phyloP scores from a whole-genome alignment of 2,329 filamentous ascomycete genomes.

The Drechmeria coniospora region DNA sequence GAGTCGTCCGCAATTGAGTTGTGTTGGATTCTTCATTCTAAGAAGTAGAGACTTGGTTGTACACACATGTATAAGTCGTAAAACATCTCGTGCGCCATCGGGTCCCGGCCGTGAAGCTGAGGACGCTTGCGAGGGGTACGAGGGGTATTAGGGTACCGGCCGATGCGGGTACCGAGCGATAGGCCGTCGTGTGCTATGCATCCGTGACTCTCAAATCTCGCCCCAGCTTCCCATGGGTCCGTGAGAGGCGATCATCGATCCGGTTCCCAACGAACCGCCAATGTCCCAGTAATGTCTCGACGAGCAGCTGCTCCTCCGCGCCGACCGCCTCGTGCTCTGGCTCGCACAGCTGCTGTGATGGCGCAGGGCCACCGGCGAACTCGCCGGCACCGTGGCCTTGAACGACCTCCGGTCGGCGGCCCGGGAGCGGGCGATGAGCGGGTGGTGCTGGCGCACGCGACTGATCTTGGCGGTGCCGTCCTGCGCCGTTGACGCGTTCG shows the following conservation, averaged over 20 bases:
- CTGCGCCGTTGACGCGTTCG: slow-evolving; percentile 36
- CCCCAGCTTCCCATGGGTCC: slow-evolving; percentile 66
- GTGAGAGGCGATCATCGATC: slow-evolving; percentile 50
- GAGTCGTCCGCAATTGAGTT: too few species aligned
- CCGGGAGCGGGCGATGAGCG: slow-evolving; percentile 50
- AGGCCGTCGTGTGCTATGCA: too few species aligned
- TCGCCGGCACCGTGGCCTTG: slow-evolving; percentile 35
- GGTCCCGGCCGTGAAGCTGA: too few species aligned
- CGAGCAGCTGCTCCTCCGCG: slow-evolving; percentile 51
- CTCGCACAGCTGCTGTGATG: slow-evolving; percentile 63
- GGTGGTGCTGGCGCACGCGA: slow-evolving; percentile 77
- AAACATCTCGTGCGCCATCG: too few species aligned
- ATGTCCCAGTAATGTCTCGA: slow-evolving; percentile 88
- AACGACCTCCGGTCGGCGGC: slow-evolving; percentile 39
- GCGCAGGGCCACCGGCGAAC: slow-evolving; percentile 30
- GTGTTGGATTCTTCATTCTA: too few species aligned
- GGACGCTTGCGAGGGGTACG: too few species aligned
- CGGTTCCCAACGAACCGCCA: slow-evolving; percentile 63
- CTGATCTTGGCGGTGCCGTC: slow-evolving; percentile 64
- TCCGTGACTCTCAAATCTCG: too few species aligned
- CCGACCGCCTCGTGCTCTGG: slow-evolving; percentile 67
- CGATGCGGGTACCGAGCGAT: too few species aligned
- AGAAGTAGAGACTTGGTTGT: too few species aligned
- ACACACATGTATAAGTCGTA: too few species aligned
- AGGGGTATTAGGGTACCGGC: too few species aligned